phyloP scores from a whole-genome alignment of 78 protist species.

The Dictyostelium firmibasis region DNA sequence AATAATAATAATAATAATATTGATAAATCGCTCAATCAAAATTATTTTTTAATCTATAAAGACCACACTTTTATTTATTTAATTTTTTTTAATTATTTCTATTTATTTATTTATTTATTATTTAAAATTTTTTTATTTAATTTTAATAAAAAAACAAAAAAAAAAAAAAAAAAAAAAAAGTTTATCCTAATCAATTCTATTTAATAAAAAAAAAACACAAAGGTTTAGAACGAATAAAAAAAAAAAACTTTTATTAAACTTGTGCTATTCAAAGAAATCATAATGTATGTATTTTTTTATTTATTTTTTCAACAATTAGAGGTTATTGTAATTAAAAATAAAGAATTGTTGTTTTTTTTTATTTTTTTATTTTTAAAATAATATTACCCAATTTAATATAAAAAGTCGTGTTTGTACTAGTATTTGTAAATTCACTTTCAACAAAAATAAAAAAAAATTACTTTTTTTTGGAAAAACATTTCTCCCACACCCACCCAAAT shows the following conservation, averaged over 20 bases:
- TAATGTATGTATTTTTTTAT: neutral
- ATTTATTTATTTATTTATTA: no score
- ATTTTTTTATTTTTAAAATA: no score
- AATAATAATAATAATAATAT: no score
- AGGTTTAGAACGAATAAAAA: no score
- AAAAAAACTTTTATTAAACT: neutral
- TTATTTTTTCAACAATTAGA: neutral
- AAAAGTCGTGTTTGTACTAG: neutral
- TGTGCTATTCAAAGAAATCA: neutral
- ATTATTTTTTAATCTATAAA: neutral
- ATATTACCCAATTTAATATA: neutral
- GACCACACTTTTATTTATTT: neutral
- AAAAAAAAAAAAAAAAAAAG: no score
- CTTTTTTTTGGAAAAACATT: neutral
- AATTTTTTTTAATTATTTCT: neutral
- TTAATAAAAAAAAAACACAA: no score
- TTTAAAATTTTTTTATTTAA: no score
- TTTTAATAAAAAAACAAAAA: no score
- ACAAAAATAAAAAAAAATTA: no score
- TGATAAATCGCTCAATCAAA: neutral
- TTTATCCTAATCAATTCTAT: no score
- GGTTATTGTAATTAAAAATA: neutral
- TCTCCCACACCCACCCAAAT: neutral
- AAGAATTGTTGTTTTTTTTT: neutral
- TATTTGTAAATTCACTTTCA: neutral